Evolutionary conservation across 225 moss, liverwort and hornwort genomes (phyloP), one percentile per base, ranked within the genome.

Genomic region (Takakia lepidozioides): DNA sequence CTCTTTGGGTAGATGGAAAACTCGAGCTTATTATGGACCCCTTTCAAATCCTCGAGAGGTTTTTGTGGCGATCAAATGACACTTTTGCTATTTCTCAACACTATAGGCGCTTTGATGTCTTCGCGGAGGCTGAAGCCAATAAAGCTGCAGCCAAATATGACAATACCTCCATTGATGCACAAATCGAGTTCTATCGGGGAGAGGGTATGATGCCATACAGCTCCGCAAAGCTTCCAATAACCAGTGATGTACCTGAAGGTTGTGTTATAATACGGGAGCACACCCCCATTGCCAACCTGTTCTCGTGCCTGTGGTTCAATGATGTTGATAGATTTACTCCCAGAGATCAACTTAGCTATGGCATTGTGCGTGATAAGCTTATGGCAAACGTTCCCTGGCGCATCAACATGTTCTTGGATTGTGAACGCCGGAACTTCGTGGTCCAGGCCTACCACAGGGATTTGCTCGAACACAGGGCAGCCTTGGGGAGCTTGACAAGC

Each of bases 301-400:
- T 98, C 57, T 87, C 87, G 7, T 98, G 98, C 61, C 76, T 91
- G 19, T 98, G 98, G 98, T 98, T 91, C 52, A 91, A 91, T 43
- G 98, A 98, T 64, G 91, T 98, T 0, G 98, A 98, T 55, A 87
- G 98, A 5, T 98, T 98, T 40, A 98, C 98, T 1, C 85, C 98
- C 20, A 78, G 98, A 48, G 98, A 98, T 38, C 98, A 98, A 57
- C 66, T 98, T 22, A 98, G 98, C 71, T 98, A 87, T 50, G 98
- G 69, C 3, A 75, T 91, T 24, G 83, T 98, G 34, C 82, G 98
- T 8, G 73, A 98, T 47, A 98, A 91, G 67, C 63, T 98, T 1
- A 56, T 63, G 41, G 71, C 83, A 2, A 66, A 85, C 45, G 49
- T 76, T 13, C 73, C 84, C 10, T 98, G 83, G 81, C 71, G 67